Conservation (phyloP, 352 stramenopile species). For the Pythium rishiriense region DNA sequence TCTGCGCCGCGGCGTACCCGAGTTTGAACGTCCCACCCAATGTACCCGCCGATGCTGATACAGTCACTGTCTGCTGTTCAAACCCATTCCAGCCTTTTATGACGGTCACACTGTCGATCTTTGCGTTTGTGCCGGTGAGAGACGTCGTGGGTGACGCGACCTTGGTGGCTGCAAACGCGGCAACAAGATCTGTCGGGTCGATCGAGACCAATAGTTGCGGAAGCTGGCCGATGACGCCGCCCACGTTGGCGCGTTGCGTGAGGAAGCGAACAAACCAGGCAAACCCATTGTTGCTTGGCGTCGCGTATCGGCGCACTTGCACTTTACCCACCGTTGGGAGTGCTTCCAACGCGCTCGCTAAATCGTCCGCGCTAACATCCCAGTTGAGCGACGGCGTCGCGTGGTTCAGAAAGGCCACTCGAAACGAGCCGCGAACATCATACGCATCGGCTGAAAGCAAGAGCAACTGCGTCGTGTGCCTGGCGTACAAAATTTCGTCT, state of each 20-base stretch:
- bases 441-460: slow-evolving; percentile 78
- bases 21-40: slow-evolving; percentile 90
- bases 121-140: slow-evolving; percentile 77
- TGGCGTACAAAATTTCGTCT: slow-evolving; percentile 77
- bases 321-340: slow-evolving; percentile 86
- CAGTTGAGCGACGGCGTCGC: slow-evolving; percentile 72
- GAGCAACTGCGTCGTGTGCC: slow-evolving; percentile 88
- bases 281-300: slow-evolving; percentile 62
- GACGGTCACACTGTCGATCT: slow-evolving; percentile 72
- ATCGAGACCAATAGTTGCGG: slow-evolving; percentile 75
- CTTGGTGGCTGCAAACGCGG: slow-evolving; percentile 50
- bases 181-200: slow-evolving; percentile 57
- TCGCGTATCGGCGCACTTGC: slow-evolving; percentile 63
- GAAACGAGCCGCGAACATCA: slow-evolving; percentile 87
- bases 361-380: slow-evolving; percentile 71
- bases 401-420: slow-evolving; percentile 67
- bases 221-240: slow-evolving; percentile 51
- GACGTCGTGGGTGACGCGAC: slow-evolving; percentile 31
- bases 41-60: slow-evolving; percentile 55
- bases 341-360: slow-evolving; percentile 77
- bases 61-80: slow-evolving; percentile 89
- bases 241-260: slow-evolving; percentile 48
- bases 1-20: slow-evolving; percentile 83
- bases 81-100: slow-evolving; percentile 90
- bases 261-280: slow-evolving; percentile 84